phyloP scores from a whole-genome alignment of 2,329 filamentous ascomycete genomes.

The Phialophora expanda region DNA sequence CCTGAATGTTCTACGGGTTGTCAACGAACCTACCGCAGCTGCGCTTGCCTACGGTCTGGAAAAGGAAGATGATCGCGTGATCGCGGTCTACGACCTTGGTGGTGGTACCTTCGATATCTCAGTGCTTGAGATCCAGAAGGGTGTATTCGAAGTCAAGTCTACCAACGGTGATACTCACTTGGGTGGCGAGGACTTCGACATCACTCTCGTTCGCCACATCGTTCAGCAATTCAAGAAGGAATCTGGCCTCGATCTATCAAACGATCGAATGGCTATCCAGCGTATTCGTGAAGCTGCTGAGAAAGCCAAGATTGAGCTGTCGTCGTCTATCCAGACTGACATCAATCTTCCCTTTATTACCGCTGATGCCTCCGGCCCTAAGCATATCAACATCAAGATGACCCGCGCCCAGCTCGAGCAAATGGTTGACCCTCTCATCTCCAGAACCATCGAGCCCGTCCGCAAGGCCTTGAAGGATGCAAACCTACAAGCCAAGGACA shows the following conservation, averaged over 20 bases:
- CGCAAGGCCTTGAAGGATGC: slow-evolving; percentile 98
- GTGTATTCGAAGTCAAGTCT: slow-evolving; percentile 98
- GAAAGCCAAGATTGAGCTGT: slow-evolving; percentile 99
- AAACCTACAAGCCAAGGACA: slow-evolving; percentile 85
- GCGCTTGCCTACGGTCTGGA: slow-evolving; percentile 95
- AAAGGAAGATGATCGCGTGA: slow-evolving; percentile 86
- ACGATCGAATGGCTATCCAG: slow-evolving; percentile 97
- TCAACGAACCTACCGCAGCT: slow-evolving; percentile 96
- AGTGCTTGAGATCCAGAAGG: slow-evolving; percentile 94
- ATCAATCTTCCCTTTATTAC: slow-evolving; percentile 99
- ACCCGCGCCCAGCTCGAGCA: slow-evolving; percentile 89
- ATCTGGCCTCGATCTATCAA: slow-evolving; percentile 84
- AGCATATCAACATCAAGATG: slow-evolving; percentile 98
- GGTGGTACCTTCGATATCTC: slow-evolving; percentile 99
- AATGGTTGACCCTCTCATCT: slow-evolving; percentile 88
- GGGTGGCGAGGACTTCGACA: slow-evolving; percentile 98
- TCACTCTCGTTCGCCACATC: slow-evolving; percentile 88
- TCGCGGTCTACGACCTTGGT: slow-evolving; percentile 96
- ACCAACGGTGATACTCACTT: slow-evolving; percentile 99
- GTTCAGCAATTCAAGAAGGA: slow-evolving; percentile 97
- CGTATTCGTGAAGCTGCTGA: slow-evolving; percentile 98
- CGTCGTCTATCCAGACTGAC: slow-evolving; percentile 91
- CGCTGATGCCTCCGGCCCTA: slow-evolving; percentile 90
- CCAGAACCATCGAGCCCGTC: slow-evolving; percentile 85
- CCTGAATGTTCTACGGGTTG: slow-evolving; percentile 94